Conservation (phyloP, 495 filamentous ascomycete genomes). For the Podospora sp. region DNA sequence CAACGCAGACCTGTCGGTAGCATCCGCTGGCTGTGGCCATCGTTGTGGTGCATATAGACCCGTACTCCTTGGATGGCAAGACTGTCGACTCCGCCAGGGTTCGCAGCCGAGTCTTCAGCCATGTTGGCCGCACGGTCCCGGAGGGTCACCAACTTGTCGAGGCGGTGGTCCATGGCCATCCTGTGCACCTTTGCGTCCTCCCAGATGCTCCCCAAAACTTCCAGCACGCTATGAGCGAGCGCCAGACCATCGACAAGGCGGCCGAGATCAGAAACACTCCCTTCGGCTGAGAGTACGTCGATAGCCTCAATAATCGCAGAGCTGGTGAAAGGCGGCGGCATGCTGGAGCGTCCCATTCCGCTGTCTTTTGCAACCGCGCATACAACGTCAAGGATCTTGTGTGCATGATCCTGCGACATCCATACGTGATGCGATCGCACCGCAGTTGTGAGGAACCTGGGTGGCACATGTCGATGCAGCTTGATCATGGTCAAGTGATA, state of each 20-base stretch:
- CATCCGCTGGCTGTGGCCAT: conserved; percentile 3
- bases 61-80: conserved; percentile 15
- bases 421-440: conserved; percentile 16
- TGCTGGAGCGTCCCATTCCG: conserved; percentile 13
- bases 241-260: conserved; percentile 26
- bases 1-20: conserved; percentile 19
- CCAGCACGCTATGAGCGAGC: conserved; percentile 28
- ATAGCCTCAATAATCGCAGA: conserved; percentile 31
- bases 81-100: background rate
- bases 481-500: conserved; percentile 64
- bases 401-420: conserved; percentile 27
- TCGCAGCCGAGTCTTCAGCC: background rate
- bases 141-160: conserved; percentile 26
- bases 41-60: conserved; percentile 18
- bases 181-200: conserved; percentile 27
- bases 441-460: conserved; percentile 17
- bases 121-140: conserved; percentile 20
- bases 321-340: conserved; percentile 29
- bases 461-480: conserved; percentile 59
- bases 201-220: conserved; percentile 28
- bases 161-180: conserved; percentile 29
- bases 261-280: conserved; percentile 24
- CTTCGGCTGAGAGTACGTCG: conserved; percentile 35
- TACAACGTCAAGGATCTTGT: conserved; percentile 27
- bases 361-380: conserved; percentile 26